Base-by-base conservation (phyloP, 768 basidiomycete genomes). In the Pilatotrama ljubarskyi region DNA sequence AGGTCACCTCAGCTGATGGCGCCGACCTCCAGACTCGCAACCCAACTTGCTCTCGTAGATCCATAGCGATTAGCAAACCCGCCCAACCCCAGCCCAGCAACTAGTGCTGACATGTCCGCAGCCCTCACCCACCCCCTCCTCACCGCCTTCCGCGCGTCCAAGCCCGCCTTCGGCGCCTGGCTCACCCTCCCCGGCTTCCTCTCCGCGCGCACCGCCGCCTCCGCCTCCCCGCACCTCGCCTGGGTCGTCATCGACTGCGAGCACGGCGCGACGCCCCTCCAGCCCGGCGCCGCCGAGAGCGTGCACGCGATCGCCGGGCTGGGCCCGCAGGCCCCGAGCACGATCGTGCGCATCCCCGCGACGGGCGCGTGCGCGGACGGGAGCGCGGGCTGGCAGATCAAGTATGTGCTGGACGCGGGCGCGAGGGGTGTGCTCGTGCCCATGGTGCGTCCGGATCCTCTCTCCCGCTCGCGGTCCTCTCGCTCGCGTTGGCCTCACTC, bases 191-290 rank as follows among this genome's bases (percentile, higher is more conserved):
- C 85, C 1, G 84, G 85, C n/a, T 69, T 75, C 7, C 78, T 84
- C 64, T 77, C 82, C 62, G 86, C 85, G 5, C 79, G 86, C 25
- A 78, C 80, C 2, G 79, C 86, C 42, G 86, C 86, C 0, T 75
- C 78, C 58, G 79, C 86, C 18, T 68, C 68, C 22, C 71, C 75
- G 3, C 75, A 84, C 68, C 71, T 87, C 10, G 83, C 84, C 0
- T 88, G 86, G 86, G 75, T 90, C 25, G 69, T 80, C 46, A 74
- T 90, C 63, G 87, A 89, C 68, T 86, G 86, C 67, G 87, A 89
- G 70, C 87, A 88, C 66, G 86, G 87, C 1, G 72, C 86, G 35
- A 77, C 82, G 0, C 75, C 84, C 3, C 70, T 87, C 41, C 76
- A 80, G 14, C 83, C 84, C 0, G 82, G 81, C 5, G 83, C 81